Percentiles rank a stretch among this genome's conserved stretches.
These are phyloP conservation scores for Polytrichum commune DNA, from an alignment of 225 moss, liverwort and hornwort species.

Conservation along the genomic window DNA sequence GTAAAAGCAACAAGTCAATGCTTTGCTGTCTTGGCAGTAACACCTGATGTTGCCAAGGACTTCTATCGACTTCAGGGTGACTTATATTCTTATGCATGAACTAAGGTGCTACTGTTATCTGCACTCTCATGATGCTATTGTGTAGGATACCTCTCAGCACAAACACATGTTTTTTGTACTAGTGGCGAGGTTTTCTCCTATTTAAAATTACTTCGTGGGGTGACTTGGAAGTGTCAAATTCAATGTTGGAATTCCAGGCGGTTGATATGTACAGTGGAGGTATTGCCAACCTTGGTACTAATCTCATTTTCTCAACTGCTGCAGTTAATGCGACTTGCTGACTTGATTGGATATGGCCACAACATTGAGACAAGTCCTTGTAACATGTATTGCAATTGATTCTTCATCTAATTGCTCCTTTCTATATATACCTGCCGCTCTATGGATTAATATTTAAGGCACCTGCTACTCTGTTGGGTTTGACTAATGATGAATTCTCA, in stretches of 20 bases:
- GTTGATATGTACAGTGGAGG: not conserved
- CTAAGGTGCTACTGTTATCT: conserved; percentile 33
- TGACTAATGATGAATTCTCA: no score
- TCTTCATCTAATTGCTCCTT: not conserved
- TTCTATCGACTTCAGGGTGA: conserved; percentile 64
- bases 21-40: conserved; percentile 35
- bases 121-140: not conserved
- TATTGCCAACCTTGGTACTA: not conserved
- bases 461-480: no score
- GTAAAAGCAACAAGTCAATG: conserved; percentile 55
- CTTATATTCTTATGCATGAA: conserved; percentile 59
- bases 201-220: not conserved
- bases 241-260: not conserved
- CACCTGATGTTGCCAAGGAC: conserved; percentile 52
- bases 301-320: not conserved
- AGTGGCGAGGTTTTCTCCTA: not conserved
- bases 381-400: conserved; percentile 42
- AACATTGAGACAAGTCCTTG: conserved; percentile 61
- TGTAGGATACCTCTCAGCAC: not conserved
- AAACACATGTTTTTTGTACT: not conserved
- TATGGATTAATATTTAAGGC: no score
- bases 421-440: no score
- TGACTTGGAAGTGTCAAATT: not conserved
- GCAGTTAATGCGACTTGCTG: conserved; percentile 67
- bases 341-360: conserved; percentile 62